These are phyloP conservation scores for Malassezia caprae DNA, from an alignment of 1,284 basidiomycete species.

Conservation along the genomic window DNA sequence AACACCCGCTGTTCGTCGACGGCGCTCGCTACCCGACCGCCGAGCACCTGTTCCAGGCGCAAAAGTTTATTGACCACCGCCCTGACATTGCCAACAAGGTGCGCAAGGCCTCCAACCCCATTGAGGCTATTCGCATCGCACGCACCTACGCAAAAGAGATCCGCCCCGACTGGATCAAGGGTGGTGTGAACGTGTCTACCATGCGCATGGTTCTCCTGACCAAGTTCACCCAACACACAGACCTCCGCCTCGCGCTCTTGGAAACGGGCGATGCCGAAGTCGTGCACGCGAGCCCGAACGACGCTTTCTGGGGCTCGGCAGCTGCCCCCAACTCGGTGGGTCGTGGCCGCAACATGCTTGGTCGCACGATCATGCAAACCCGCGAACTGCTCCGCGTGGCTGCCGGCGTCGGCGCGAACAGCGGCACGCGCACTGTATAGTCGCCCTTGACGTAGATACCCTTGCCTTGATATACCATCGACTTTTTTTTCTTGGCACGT, in stretches of 20 bases:
- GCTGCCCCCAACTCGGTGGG: slow-evolving; percentile 3
- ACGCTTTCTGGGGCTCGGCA: slow-evolving; percentile 35
- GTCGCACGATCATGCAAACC: slow-evolving; percentile 24
- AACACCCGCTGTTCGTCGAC: slow-evolving; percentile 23
- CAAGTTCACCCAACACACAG: slow-evolving; percentile 29
- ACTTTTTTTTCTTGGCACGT: background rate
- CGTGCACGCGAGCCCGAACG: slow-evolving; percentile 26
- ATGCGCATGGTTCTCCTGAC: slow-evolving; percentile 30
- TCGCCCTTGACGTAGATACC: background rate
- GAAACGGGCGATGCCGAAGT: slow-evolving; percentile 27
- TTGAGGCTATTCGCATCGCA: slow-evolving; percentile 28
- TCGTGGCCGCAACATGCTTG: slow-evolving; percentile 27
- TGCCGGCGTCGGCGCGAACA: slow-evolving; percentile 24
- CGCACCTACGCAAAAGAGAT: slow-evolving; percentile 21
- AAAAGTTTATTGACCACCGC: slow-evolving; percentile 27
- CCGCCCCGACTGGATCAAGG: slow-evolving; percentile 26
- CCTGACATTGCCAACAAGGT: slow-evolving; percentile 29
- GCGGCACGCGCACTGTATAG: slow-evolving; percentile 25
- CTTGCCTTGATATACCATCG: background rate
- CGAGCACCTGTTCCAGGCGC: slow-evolving; percentile 35
- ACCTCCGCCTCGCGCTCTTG: slow-evolving; percentile 20
- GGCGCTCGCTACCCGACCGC: slow-evolving; percentile 26
- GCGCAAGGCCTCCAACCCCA: slow-evolving; percentile 23
- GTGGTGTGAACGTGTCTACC: slow-evolving; percentile 26
- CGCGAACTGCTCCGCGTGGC: slow-evolving; percentile 23